A percentile compares a stretch with the other conserved stretches of the same genome.
Conservation (phyloP, 495 filamentous ascomycete genomes). For the Staphylotrichum longicolle region DNA sequence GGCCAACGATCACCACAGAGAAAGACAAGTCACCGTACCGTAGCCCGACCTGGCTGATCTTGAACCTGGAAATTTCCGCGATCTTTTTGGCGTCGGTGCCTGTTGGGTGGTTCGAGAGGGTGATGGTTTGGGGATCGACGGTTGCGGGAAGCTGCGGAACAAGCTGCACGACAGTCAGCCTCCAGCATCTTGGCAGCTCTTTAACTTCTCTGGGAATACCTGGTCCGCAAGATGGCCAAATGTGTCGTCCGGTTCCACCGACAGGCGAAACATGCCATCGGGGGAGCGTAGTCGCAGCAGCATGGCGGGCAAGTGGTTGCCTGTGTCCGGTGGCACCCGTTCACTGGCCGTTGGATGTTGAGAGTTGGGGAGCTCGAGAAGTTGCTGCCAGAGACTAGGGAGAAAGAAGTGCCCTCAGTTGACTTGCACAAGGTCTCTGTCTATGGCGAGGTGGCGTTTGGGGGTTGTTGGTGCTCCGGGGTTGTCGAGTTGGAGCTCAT, state of each 20-base stretch:
- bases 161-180: constrained; percentile 35
- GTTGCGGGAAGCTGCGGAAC: constrained; percentile 51
- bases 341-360: no score
- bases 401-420: no score
- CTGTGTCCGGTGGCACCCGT: no score
- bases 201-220: constrained; percentile 31
- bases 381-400: no score
- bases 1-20: not conserved
- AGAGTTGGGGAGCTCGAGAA: no score
- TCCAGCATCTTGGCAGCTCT: not conserved
- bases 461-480: no score
- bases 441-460: no score
- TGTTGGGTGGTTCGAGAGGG: constrained; percentile 75
- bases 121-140: constrained; percentile 70
- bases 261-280: constrained; percentile 69
- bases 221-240: constrained; percentile 52
- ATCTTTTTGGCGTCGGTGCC: constrained; percentile 72
- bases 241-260: constrained; percentile 56
- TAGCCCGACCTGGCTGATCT: constrained; percentile 68
- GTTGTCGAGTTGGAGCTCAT: no score
- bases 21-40: constrained; percentile 48
- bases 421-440: no score
- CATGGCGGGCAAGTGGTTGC: constrained; percentile 42
- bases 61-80: constrained; percentile 61
- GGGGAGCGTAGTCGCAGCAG: constrained; percentile 65